phyloP scores from a whole-genome alignment of 2,329 filamentous ascomycete genomes.

The Trichoderma aggressivum region DNA sequence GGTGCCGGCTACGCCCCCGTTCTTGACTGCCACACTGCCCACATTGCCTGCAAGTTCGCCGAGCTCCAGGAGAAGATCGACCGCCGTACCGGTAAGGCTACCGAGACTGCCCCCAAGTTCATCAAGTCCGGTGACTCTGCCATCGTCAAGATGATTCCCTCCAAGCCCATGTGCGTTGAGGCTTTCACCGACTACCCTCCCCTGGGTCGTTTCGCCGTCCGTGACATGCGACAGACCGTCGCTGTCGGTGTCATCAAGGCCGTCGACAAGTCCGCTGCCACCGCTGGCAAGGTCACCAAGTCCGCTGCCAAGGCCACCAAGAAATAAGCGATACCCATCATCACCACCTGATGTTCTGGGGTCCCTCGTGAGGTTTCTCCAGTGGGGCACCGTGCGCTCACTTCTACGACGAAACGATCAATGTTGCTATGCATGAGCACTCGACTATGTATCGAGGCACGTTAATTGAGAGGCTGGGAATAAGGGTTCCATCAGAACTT shows the following conservation, averaged over 20 bases:
- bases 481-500: constrained; percentile 39
- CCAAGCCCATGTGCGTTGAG: constrained; percentile 99
- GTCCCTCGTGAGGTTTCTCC: constrained; percentile 26
- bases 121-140: constrained; percentile 99
- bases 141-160: constrained; percentile 99
- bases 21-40: constrained; percentile 99
- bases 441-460: constrained; percentile 41
- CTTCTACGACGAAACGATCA: constrained; percentile 47
- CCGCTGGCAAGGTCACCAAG: constrained; percentile 66
- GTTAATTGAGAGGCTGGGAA: constrained; percentile 42
- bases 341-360: constrained; percentile 26
- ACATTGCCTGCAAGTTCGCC: constrained; percentile 99
- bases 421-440: constrained; percentile 44
- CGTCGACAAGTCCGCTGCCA: constrained; percentile 62
- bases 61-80: constrained; percentile 99
- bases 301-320: constrained; percentile 70
- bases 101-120: constrained; percentile 93
- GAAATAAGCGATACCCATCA: constrained; percentile 56
- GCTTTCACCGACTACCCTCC: constrained; percentile 99
- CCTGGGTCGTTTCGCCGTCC: constrained; percentile 99
- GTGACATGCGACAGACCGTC: constrained; percentile 92
- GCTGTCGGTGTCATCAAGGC: constrained; percentile 94
- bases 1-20: constrained; percentile 99
- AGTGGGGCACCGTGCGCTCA: constrained; percentile 35
- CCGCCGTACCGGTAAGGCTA: constrained; percentile 98